Conservation (phyloP, 768 basidiomycete species). For the Termitomyces sp. region DNA sequence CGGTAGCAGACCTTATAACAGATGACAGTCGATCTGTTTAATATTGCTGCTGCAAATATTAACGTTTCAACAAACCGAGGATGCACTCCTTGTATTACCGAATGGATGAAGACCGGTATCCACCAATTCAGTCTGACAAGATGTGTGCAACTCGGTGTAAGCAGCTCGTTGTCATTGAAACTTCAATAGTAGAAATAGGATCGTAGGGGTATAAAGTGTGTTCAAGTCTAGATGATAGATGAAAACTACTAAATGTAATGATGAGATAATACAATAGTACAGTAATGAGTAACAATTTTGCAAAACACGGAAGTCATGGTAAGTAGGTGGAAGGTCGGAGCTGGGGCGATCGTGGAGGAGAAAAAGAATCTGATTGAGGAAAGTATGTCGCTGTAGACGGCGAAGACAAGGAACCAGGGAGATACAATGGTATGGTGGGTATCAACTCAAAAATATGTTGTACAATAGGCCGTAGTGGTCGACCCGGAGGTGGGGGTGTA, state of each 20-base stretch:
- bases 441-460: slow-evolving; percentile 81
- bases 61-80: too few species aligned
- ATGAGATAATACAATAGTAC: slow-evolving; percentile 9
- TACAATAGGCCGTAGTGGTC: slow-evolving; percentile 43
- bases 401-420: slow-evolving; percentile 56
- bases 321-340: slow-evolving; percentile 23
- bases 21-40: too few species aligned
- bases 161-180: too few species aligned
- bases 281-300: neutral
- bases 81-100: too few species aligned
- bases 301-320: slow-evolving; percentile 1
- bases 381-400: slow-evolving; percentile 52
- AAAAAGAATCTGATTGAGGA: slow-evolving; percentile 38
- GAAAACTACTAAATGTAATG: neutral
- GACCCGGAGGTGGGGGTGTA: slow-evolving; percentile 35
- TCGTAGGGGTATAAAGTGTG: neutral
- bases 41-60: too few species aligned
- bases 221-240: neutral
- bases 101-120: too few species aligned
- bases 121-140: too few species aligned
- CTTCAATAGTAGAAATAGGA: too few species aligned
- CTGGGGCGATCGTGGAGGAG: slow-evolving; percentile 56
- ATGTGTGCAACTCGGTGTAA: neutral
- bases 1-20: too few species aligned
- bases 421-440: slow-evolving; percentile 70